These are phyloP conservation scores for Citeromyces matritensis DNA, from an alignment of 805 yeast species.

Conservation along the genomic window DNA sequence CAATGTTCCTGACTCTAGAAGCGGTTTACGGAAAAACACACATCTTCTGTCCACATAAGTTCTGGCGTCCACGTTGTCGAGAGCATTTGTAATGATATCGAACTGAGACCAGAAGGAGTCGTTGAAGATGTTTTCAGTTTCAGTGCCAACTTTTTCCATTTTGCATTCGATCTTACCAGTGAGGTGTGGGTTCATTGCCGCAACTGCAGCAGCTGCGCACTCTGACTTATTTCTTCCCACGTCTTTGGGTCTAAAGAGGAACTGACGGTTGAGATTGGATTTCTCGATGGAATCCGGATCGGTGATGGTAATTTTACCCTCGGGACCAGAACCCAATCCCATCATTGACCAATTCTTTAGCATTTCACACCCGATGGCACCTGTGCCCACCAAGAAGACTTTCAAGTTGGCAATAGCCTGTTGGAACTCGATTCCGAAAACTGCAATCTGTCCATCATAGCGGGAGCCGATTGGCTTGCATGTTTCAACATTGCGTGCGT, in stretches of 20 bases:
- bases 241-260: constrained; percentile 85
- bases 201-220: constrained; percentile 77
- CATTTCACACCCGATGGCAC: constrained; percentile 99
- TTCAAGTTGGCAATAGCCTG: constrained; percentile 58
- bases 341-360: constrained; percentile 95
- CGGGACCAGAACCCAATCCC: constrained; percentile 87
- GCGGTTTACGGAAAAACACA: constrained; percentile 79
- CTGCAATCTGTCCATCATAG: constrained; percentile 93
- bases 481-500: constrained; percentile 51
- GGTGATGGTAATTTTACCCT: constrained; percentile 74
- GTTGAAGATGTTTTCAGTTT: constrained; percentile 76
- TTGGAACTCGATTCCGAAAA: constrained; percentile 72
- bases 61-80: constrained; percentile 96
- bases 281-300: constrained; percentile 94
- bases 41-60: constrained; percentile 96
- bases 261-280: constrained; percentile 92
- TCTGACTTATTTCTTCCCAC: constrained; percentile 87
- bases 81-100: constrained; percentile 89
- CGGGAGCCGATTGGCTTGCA: constrained; percentile 69
- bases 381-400: constrained; percentile 89
- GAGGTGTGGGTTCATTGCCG: constrained; percentile 74
- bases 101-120: constrained; percentile 74
- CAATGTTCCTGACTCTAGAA: constrained; percentile 91
- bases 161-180: constrained; percentile 59
- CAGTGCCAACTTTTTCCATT: constrained; percentile 85